A percentile compares a stretch with the other conserved stretches of the same genome.
These are phyloP conservation scores for Mytilinidion resinicola DNA, from an alignment of 495 filamentous ascomycete species.

Conservation along the genomic window DNA sequence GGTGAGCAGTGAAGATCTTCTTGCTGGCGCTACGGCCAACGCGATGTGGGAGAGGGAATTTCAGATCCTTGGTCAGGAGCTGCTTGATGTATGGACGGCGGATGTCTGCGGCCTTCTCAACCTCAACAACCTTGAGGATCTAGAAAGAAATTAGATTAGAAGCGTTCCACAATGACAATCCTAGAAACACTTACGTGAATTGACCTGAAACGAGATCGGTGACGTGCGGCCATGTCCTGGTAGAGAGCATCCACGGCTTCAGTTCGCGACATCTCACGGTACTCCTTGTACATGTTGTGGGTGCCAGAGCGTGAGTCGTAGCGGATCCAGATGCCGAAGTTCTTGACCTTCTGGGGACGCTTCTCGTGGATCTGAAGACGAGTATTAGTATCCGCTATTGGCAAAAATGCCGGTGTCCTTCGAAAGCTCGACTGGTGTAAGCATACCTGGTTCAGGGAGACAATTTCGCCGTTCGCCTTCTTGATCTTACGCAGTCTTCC, in stretches of 20 bases:
- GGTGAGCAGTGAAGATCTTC: constrained; percentile 84
- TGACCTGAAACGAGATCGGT: constrained; percentile 94
- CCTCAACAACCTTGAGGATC: constrained; percentile 97
- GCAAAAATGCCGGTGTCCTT: background rate
- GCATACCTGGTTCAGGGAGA: constrained; percentile 90
- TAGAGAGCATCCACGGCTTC: constrained; percentile 95
- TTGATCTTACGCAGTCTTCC: constrained; percentile 98
- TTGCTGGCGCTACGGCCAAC: constrained; percentile 67
- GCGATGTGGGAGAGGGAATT: constrained; percentile 98
- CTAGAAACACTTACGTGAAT: constrained; percentile 70
- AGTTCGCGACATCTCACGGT: constrained; percentile 92
- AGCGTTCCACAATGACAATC: background rate
- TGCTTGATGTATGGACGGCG: constrained; percentile 99
- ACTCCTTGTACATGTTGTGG: constrained; percentile 99
- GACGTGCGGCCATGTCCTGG: constrained; percentile 98
- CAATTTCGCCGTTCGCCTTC: constrained; percentile 99
- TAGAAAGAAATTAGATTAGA: constrained; percentile 32
- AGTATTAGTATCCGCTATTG: constrained; percentile 3
- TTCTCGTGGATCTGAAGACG: constrained; percentile 83
- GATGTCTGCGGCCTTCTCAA: constrained; percentile 86
- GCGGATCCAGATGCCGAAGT: constrained; percentile 99
- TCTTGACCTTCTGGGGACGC: constrained; percentile 98
- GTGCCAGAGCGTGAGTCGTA: constrained; percentile 99
- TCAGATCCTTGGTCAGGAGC: constrained; percentile 86
- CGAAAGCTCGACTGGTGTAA: background rate